Evolutionary conservation across 2,329 filamentous ascomycete genomes (phyloP).

Genomic region (Pseudonectria foliicola): DNA sequence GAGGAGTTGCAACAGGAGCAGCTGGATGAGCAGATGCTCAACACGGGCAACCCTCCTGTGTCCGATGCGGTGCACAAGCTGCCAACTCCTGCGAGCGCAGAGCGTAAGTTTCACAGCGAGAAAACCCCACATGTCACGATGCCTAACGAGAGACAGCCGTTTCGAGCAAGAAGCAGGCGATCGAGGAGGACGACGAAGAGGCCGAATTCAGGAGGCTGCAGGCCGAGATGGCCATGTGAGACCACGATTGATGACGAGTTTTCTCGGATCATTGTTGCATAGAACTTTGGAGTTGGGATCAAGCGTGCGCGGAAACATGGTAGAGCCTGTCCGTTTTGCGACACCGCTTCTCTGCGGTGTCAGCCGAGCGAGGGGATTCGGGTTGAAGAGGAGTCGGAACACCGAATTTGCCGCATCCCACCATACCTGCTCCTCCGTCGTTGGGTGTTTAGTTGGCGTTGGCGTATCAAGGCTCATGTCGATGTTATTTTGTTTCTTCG

Average conservation of each 20-base stretch:
- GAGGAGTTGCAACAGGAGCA: slow-evolving; percentile 84
- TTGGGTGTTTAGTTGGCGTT: slow-evolving; percentile 26
- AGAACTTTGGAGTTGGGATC: slow-evolving; percentile 16
- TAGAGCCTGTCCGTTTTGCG: slow-evolving; percentile 1
- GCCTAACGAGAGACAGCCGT: slow-evolving; percentile 22
- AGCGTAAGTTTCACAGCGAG: slow-evolving; percentile 52
- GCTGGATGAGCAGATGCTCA: slow-evolving; percentile 88
- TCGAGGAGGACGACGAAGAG: slow-evolving; percentile 89
- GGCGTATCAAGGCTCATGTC: slow-evolving; percentile 23
- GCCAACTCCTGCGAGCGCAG: slow-evolving; percentile 66
- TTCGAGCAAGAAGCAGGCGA: slow-evolving; percentile 33
- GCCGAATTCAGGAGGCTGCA: slow-evolving; percentile 88
- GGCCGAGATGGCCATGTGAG: slow-evolving; percentile 93
- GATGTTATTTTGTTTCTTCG: slow-evolving; percentile 16
- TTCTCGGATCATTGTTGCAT: slow-evolving; percentile 15
- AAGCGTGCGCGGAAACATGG: slow-evolving; percentile 4
- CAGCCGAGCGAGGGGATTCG: slow-evolving; percentile 10
- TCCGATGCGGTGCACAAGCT: slow-evolving; percentile 69
- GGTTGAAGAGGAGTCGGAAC: slow-evolving; percentile 5
- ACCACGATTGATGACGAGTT: slow-evolving; percentile 2
- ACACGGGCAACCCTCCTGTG: slow-evolving; percentile 78
- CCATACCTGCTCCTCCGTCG: slow-evolving; percentile 14
- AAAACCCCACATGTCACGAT: neutral
- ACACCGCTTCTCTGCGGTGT: slow-evolving; percentile 6
- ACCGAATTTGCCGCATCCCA: slow-evolving; percentile 10